Conservation (phyloP, 192 early-diverging fungal species). For the Backusella luteola region DNA sequence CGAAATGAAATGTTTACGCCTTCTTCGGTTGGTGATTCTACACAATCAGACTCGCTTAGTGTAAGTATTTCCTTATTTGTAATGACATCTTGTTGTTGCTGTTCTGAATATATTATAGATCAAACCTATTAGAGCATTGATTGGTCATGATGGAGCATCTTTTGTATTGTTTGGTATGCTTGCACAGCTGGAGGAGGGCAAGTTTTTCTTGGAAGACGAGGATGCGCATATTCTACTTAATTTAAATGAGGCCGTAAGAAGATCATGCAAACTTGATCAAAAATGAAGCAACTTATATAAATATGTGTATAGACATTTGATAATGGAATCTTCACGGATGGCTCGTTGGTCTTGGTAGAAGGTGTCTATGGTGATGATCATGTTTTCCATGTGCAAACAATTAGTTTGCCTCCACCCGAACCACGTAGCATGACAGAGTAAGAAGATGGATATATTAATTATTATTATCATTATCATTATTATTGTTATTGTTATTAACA, state of each 20-base stretch:
- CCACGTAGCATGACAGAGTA: conserved; percentile 45
- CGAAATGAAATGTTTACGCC: conserved; percentile 78
- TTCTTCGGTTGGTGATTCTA: conserved; percentile 47
- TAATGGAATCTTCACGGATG: conserved; percentile 80
- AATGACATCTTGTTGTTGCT: conserved; percentile 2
- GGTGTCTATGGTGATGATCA: conserved; percentile 74
- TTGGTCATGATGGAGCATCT: conserved; percentile 60
- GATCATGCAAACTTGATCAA: not conserved
- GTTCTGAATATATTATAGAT: conserved; percentile 37
- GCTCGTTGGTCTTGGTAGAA: conserved; percentile 84
- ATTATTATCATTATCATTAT: not conserved
- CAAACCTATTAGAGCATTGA: conserved; percentile 79
- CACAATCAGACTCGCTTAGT: conserved; percentile 23
- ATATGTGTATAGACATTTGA: conserved; percentile 31
- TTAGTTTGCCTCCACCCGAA: conserved; percentile 81
- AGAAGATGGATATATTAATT: not conserved
- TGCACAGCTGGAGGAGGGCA: conserved; percentile 76
- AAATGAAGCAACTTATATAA: not conserved
- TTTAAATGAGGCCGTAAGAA: conserved; percentile 51
- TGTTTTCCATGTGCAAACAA: conserved; percentile 64
- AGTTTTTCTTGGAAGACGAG: conserved; percentile 82
- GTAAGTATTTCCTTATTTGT: conserved; percentile 21
- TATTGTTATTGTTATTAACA: not conserved
- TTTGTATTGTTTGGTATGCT: conserved; percentile 90
- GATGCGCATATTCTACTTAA: conserved; percentile 78